Evolutionary conservation across 768 basidiomycete genomes (phyloP).

Genomic region (Tricholoma sp.): DNA sequence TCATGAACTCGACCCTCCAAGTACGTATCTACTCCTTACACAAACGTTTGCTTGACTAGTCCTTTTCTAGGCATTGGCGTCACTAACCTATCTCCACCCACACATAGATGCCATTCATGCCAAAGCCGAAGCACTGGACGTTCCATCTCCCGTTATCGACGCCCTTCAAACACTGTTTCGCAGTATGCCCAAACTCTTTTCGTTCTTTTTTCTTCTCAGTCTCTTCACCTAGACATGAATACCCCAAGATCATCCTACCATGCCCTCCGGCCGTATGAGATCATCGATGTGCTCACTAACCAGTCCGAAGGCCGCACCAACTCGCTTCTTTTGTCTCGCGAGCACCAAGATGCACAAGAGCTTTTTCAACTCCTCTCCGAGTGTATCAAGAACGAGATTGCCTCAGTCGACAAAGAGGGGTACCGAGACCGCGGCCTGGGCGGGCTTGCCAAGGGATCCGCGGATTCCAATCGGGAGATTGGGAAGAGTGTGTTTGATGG

Average conservation of each 20-base stretch:
- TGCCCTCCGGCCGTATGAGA: constrained; percentile 64
- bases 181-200: constrained; percentile 36
- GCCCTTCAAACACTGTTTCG: constrained; percentile 66
- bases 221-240: constrained; percentile 49
- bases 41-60: constrained; percentile 2
- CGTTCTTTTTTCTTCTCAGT: neutral
- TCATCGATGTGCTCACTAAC: constrained; percentile 65
- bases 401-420: constrained; percentile 66
- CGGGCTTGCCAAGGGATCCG: constrained; percentile 30
- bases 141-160: constrained; percentile 85
- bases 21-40: constrained; percentile 29
- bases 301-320: constrained; percentile 47
- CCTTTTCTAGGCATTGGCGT: constrained; percentile 71
- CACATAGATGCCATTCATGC: constrained; percentile 72
- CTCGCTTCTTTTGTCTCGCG: constrained; percentile 77
- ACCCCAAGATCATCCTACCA: constrained; percentile 50
- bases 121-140: constrained; percentile 73
- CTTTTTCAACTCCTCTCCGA: constrained; percentile 93
- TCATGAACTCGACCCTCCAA: constrained; percentile 96
- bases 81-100: constrained; percentile 74
- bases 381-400: constrained; percentile 81
- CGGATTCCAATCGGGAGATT: constrained; percentile 26
- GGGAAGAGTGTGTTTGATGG: constrained; percentile 82
- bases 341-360: constrained; percentile 98
- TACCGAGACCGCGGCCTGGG: constrained; percentile 68